phyloP scores from a whole-genome alignment of 345 rosid genomes.

The Populus ilicifolia region DNA sequence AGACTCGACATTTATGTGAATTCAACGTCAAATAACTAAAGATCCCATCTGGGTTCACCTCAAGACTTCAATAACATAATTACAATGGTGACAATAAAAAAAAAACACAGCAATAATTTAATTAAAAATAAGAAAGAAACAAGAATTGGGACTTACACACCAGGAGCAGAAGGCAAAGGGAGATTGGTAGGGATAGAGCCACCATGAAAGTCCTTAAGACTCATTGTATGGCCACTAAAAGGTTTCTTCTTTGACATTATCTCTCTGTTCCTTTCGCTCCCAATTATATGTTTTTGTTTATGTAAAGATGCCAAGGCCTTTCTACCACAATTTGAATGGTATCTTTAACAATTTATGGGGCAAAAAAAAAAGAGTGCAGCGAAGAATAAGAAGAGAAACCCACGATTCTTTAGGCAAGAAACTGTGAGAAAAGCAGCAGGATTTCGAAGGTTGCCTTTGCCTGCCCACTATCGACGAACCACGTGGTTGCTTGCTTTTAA shows the following conservation, averaged over 20 bases:
- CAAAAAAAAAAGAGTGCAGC: not conserved
- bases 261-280: not conserved
- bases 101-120: not conserved
- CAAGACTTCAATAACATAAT: not conserved
- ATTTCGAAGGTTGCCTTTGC: not conserved
- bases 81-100: not conserved
- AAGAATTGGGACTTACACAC: slow-evolving; percentile 51
- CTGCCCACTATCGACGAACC: not conserved
- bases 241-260: slow-evolving; percentile 89
- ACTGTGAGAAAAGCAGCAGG: not conserved
- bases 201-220: slow-evolving; percentile 90
- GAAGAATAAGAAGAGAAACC: not conserved
- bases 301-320: not conserved
- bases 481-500: not conserved
- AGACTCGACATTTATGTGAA: not conserved
- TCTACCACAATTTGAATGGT: not conserved
- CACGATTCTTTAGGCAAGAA: not conserved
- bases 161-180: slow-evolving; percentile 89
- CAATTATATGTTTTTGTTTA: not conserved
- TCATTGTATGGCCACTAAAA: slow-evolving; percentile 65
- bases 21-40: not conserved
- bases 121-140: not conserved
- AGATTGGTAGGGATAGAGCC: slow-evolving; percentile 86
- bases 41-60: not conserved
- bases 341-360: too few relatives aligned